A percentile compares a stretch with the other conserved stretches of the same genome.
Conservation (phyloP, 176 grass and related monocot species). For the Saccharum officinarum region DNA sequence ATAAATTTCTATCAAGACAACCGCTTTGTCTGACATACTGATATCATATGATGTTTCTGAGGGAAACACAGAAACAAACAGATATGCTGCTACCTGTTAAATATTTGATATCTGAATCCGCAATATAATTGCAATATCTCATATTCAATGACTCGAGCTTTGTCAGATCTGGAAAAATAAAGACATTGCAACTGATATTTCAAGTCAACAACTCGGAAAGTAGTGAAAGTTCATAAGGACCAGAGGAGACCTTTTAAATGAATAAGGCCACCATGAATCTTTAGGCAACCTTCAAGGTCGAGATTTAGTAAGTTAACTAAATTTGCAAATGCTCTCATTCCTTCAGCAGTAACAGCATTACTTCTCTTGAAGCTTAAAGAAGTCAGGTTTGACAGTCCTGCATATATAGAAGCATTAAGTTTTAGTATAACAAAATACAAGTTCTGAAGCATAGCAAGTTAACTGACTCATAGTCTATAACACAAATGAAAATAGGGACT, state of each 20-base stretch:
- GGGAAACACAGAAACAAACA: constrained; percentile 4
- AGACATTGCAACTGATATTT: background rate
- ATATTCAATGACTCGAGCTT: constrained; percentile 90
- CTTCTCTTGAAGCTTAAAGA: constrained; percentile 89
- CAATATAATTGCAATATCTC: constrained; percentile 74
- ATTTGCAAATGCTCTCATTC: constrained; percentile 69
- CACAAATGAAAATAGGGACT: background rate
- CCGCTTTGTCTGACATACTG: background rate
- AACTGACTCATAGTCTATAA: background rate
- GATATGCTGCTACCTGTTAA: constrained; percentile 63
- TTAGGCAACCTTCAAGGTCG: constrained; percentile 81
- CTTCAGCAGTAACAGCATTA: constrained; percentile 65
- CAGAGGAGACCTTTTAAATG: constrained; percentile 74
- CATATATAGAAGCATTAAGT: constrained; percentile 29
- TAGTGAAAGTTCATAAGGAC: background rate
- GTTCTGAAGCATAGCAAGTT: background rate
- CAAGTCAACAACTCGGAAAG: background rate
- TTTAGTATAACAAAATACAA: constrained; percentile 15
- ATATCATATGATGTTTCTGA: background rate
- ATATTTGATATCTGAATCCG: constrained; percentile 72
- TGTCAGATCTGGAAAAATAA: constrained; percentile 57
- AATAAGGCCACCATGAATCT: constrained; percentile 78
- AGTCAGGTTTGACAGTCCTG: constrained; percentile 76
- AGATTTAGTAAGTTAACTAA: constrained; percentile 85
- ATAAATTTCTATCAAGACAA: constrained; percentile 11